Evolutionary conservation across 257 asterid species (phyloP).

Genomic region (Striga asiatica): DNA sequence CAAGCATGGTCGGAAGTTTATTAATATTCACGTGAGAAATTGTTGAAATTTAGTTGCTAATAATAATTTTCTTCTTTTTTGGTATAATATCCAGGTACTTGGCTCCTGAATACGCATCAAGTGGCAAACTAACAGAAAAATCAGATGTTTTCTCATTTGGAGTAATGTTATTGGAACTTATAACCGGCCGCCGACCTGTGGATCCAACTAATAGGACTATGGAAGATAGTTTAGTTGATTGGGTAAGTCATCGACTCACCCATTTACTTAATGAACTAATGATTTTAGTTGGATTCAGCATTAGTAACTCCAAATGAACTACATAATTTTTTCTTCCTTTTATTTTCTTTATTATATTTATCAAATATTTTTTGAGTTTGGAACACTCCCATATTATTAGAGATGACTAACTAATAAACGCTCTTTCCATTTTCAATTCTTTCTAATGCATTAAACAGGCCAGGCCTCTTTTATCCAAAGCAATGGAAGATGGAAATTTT

Average conservation of each 20-base stretch:
- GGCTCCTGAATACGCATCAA: slow-evolving; percentile 95
- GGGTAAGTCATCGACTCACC: slow-evolving; percentile 36
- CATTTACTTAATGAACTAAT: background rate
- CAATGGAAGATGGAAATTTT: slow-evolving; percentile 53
- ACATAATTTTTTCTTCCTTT: background rate
- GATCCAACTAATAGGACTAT: slow-evolving; percentile 44
- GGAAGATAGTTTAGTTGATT: slow-evolving; percentile 92
- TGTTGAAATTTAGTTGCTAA: too few relatives aligned
- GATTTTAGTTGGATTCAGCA: too few relatives aligned
- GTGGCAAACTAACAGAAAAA: slow-evolving; percentile 75
- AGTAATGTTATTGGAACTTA: slow-evolving; percentile 80
- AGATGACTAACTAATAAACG: too few relatives aligned
- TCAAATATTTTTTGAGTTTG: too few relatives aligned
- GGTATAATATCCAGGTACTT: slow-evolving; percentile 39
- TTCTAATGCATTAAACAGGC: slow-evolving; percentile 31
- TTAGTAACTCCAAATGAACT: too few relatives aligned
- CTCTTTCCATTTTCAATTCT: background rate
- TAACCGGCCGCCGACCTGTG: slow-evolving; percentile 74
- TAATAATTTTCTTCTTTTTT: too few relatives aligned
- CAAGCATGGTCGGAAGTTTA: too few relatives aligned
- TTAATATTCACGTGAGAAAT: too few relatives aligned
- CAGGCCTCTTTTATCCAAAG: slow-evolving; percentile 53
- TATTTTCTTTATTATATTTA: too few relatives aligned
- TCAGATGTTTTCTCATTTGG: slow-evolving; percentile 93
- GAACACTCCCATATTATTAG: too few relatives aligned